Conservation (phyloP, 257 asterid species). For the Echites panduratus region DNA sequence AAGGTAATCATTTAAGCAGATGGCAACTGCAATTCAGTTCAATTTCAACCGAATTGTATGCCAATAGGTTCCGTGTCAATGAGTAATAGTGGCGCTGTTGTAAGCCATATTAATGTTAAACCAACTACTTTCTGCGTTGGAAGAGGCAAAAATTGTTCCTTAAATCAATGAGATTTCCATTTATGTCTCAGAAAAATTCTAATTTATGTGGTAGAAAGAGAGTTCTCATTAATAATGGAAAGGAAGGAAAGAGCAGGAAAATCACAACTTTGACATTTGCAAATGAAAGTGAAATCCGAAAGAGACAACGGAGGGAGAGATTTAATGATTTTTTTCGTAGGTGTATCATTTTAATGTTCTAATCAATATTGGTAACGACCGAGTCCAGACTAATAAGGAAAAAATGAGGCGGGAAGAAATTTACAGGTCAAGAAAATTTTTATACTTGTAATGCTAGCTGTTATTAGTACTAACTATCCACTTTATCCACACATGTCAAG, state of each 20-base stretch:
- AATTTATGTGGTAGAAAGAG: not conserved
- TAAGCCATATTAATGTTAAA: too few relatives aligned
- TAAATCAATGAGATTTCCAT: not conserved
- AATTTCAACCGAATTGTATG: not conserved
- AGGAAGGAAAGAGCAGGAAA: not conserved
- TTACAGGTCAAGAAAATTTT: conserved; percentile 3
- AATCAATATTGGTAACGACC: not conserved
- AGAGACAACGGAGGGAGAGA: not conserved
- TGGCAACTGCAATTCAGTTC: not conserved
- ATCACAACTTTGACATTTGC: not conserved
- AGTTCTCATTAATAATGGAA: not conserved
- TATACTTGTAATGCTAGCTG: too few relatives aligned
- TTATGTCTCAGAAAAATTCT: not conserved
- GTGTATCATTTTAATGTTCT: not conserved
- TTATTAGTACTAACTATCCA: not conserved
- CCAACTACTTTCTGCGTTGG: too few relatives aligned
- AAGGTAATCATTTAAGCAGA: not conserved
- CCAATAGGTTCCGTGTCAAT: conserved; percentile 10
- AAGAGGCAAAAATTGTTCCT: not conserved
- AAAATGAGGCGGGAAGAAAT: not conserved
- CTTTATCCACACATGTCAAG: conserved; percentile 9
- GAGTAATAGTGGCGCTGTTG: not conserved
- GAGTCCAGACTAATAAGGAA: not conserved
- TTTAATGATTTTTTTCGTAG: not conserved
- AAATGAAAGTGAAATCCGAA: too few relatives aligned